Base-by-base conservation (phyloP, 169 alveolate genomes). In the Eimeria falciformis region DNA sequence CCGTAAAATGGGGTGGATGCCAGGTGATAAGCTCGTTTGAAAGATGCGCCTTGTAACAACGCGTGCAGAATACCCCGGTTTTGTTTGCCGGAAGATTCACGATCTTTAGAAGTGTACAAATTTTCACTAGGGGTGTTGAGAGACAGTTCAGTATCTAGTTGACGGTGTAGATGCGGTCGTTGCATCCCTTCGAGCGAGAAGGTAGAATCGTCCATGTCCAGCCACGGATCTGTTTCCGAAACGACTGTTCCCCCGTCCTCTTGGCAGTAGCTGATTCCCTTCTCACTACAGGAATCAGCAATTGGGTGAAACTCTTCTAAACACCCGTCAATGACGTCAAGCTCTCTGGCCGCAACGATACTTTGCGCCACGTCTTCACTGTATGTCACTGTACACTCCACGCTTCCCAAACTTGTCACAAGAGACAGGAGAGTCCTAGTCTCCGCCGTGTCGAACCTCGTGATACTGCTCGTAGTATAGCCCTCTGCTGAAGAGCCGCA, bases 311-410 rank as follows among this genome's bases (percentile, higher is more conserved):
- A 50, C n/a, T 58, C 73, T 7, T 47, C 73, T 3, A 78, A 21
- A 18, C 73, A 23, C 18, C 71, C 88, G 14, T 23, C 73, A 2
- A 18, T 6, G 21, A 73, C 53, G 0, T 78, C 73, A 3, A 29
- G n/a, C 33, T 46, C 88, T 3, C 55, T 71, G 0, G 73, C 58
- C 0, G 88, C 88, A 14, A 23, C 73, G 33, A 78, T 46, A 18
- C 18, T 25, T 37, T 78, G 55, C 11, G 88, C 71, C 53, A 78
- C 7, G 2, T 50, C 73, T 45, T 78, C 88, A 50, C 33, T 50
- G 88, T 50, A 78, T 5, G 27, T 78, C 21, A 78, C 88, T 3
- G 73, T 78, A 29, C 71, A 53, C 73, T 27, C 73, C 21, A 78
- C 7, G 18, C 29, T 50, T 3, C 88, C 88, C 37, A 78, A 12